Base-by-base conservation (phyloP, 2,329 filamentous ascomycete species). In the Fusarium nurragi region DNA sequence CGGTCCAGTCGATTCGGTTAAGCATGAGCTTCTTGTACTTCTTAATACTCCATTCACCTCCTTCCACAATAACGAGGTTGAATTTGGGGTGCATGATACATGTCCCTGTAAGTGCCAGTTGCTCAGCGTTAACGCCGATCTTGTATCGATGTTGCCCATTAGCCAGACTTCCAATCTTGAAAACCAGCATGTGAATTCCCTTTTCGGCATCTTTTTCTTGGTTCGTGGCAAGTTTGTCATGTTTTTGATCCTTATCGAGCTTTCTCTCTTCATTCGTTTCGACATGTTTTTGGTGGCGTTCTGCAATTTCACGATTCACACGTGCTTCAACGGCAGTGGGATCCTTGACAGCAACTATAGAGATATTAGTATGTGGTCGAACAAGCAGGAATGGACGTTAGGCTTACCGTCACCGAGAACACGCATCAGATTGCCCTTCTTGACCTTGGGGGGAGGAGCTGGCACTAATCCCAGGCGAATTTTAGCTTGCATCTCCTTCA, bases 401-500 rank as follows among this genome's bases (percentile, higher is more conserved):
- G 16, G 93, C 90, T 75, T 74, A 77, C 77, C 77, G 68, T 97
- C 93, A 64, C 95, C 95, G 54, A 97, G 84, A 26, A 99, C 95
- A 56, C 94, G 90, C 95, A 99, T 99, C 74, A 99, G 86, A 77
- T 99, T 99, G 56, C 90, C 92, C 78, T 96, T 96, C 80, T 97
- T 98, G 69, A 99, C 93, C 78, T 98, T 99, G 12, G 95, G 94
- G 23, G 94, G 91, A 25, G 94, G 93, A 19, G 94, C 92, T 4
- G 94, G 93, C 60, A 94, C 90, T 14, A 99, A 84, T 19, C 95
- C 95, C 12, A 99, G 83, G 57, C 94, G 87, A 63, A 98, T 95
- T 81, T 99, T 98, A 34, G 94, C 94, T 78, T 99, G 95, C 74
- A 94, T 90, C 78, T 99, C 96, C 77, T 98, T 98, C 65, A 97